phyloP scores from a whole-genome alignment of 2,329 filamentous ascomycete genomes.

The Cercospora sojina region DNA sequence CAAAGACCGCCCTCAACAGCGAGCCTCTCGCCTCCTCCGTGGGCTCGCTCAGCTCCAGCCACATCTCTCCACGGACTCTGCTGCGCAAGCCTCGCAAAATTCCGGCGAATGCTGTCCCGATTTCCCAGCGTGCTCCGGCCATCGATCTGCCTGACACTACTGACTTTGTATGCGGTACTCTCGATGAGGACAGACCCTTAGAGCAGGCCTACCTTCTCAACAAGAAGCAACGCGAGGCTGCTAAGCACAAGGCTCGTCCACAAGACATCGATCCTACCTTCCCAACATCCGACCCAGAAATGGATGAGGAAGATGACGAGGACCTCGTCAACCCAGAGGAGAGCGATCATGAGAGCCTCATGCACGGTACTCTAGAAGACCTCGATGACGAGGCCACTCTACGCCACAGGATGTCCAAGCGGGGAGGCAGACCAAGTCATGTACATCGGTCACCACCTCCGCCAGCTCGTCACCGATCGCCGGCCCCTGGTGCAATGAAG shows the following conservation, averaged over 20 bases:
- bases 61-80: slow-evolving; percentile 17
- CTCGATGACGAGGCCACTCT: slow-evolving; percentile 39
- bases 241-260: slow-evolving; percentile 79
- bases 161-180: slow-evolving; percentile 96
- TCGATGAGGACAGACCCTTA: slow-evolving; percentile 92
- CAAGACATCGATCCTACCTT: slow-evolving; percentile 98
- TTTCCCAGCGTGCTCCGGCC: slow-evolving; percentile 27
- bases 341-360: slow-evolving; percentile 63
- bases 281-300: slow-evolving; percentile 87
- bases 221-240: slow-evolving; percentile 74
- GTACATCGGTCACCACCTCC: slow-evolving; percentile 38
- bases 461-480: slow-evolving; percentile 39
- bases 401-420: slow-evolving; percentile 39
- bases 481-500: slow-evolving; percentile 44
- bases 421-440: slow-evolving; percentile 21
- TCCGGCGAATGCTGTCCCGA: slow-evolving; percentile 42
- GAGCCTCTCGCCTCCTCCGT: slow-evolving; percentile 55
- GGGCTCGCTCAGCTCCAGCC: slow-evolving; percentile 48
- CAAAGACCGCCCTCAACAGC: slow-evolving; percentile 46
- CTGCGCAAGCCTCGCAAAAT: slow-evolving; percentile 19
- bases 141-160: slow-evolving; percentile 94
- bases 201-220: slow-evolving; percentile 90
- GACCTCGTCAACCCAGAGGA: slow-evolving; percentile 58
- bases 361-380: slow-evolving; percentile 56
- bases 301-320: slow-evolving; percentile 71